phyloP scores from a whole-genome alignment of 1,139 yeast species.

The Candida glucosophila region DNA sequence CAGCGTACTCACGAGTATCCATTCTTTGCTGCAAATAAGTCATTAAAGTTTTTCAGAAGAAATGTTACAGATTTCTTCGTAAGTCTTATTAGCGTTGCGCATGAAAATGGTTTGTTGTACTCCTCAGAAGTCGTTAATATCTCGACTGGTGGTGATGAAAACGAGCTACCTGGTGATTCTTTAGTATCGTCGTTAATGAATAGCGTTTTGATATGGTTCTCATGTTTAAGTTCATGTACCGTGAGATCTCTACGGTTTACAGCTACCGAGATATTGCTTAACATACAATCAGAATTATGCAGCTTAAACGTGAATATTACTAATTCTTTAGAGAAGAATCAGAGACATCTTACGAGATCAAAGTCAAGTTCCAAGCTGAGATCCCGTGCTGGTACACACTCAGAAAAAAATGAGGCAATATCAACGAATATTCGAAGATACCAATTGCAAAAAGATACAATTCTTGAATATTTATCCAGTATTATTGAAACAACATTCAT shows the following conservation, averaged over 20 bases:
- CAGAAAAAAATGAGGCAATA: constrained; percentile 27
- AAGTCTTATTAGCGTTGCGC: constrained; percentile 42
- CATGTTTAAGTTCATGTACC: constrained; percentile 61
- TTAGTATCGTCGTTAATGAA: constrained; percentile 40
- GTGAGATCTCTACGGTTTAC: constrained; percentile 67
- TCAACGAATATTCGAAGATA: constrained; percentile 38
- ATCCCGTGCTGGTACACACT: constrained; percentile 8
- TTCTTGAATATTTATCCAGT: constrained; percentile 55
- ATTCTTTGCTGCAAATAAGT: constrained; percentile 44
- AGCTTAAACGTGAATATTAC: constrained; percentile 37
- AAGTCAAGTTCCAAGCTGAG: constrained; percentile 7
- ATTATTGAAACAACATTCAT: constrained; percentile 60
- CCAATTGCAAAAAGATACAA: constrained; percentile 41
- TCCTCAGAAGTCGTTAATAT: constrained; percentile 15
- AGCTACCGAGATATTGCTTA: constrained; percentile 51
- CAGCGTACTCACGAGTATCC: constrained; percentile 71
- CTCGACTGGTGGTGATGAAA: constrained; percentile 10
- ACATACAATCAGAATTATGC: constrained; percentile 55
- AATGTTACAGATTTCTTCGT: constrained; percentile 52
- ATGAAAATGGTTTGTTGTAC: constrained; percentile 59
- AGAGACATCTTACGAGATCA: constrained; percentile 29
- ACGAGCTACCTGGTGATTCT: constrained; percentile 16
- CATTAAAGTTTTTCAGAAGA: constrained; percentile 44
- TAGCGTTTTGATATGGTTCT: constrained; percentile 65
- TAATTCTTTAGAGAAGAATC: constrained; percentile 33